Evolutionary conservation across 1,284 basidiomycete species (phyloP).

Genomic region (Fistulina hepatica): DNA sequence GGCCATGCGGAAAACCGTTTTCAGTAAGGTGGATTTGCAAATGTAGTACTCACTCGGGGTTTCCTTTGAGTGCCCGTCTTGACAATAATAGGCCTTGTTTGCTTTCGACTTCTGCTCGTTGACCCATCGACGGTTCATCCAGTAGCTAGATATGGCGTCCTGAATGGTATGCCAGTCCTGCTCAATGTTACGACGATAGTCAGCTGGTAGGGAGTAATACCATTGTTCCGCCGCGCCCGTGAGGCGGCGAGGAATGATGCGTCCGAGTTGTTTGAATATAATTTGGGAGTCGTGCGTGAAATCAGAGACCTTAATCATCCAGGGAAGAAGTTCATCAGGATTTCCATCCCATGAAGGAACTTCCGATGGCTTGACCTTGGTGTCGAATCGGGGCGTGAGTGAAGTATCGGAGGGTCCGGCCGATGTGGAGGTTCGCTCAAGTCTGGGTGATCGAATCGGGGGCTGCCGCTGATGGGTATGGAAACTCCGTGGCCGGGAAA

Average conservation of each 20-base stretch:
- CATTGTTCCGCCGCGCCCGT: conserved; percentile 7
- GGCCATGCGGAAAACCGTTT: conserved; percentile 9
- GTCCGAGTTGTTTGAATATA: conserved; percentile 6
- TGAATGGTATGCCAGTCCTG: conserved; percentile 7
- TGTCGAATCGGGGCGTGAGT: conserved; percentile 10
- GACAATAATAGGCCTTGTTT: conserved; percentile 3
- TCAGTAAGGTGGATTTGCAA: conserved; percentile 10
- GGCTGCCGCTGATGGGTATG: too few species aligned
- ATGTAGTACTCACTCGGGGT: conserved; percentile 13
- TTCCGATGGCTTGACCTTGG: conserved; percentile 5
- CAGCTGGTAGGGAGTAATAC: conserved; percentile 6
- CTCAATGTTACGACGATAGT: neutral
- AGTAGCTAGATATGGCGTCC: conserved; percentile 6
- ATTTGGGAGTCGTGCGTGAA: conserved; percentile 1
- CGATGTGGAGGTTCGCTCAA: too few species aligned
- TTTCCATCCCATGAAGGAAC: conserved; percentile 10
- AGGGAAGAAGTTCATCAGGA: conserved; percentile 1
- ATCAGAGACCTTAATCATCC: conserved; percentile 9
- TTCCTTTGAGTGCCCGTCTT: conserved; percentile 6
- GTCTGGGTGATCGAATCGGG: too few species aligned
- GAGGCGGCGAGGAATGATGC: conserved; percentile 5
- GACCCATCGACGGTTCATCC: conserved; percentile 10
- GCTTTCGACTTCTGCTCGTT: conserved; percentile 8
- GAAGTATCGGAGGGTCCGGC: too few species aligned
- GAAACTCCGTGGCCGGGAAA: too few species aligned